Conservation (phyloP, 495 filamentous ascomycete genomes). For the Penicillium lividum region DNA sequence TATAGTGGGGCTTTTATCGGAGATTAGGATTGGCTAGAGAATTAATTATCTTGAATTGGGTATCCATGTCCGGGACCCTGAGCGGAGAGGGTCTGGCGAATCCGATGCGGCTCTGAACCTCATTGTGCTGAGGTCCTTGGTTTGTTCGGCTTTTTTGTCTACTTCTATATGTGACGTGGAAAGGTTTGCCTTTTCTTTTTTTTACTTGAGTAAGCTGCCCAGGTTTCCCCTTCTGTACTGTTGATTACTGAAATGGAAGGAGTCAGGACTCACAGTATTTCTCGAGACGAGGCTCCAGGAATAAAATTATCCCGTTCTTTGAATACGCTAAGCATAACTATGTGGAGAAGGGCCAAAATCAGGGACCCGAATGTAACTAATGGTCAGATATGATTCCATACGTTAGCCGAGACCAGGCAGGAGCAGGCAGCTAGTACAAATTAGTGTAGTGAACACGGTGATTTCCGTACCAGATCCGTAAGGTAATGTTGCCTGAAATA, state of each 20-base stretch:
- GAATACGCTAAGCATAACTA: background rate
- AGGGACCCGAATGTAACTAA: background rate
- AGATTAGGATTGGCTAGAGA: background rate
- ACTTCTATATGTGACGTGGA: background rate
- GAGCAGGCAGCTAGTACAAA: background rate
- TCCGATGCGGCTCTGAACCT: conserved; percentile 2
- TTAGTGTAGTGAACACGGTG: background rate
- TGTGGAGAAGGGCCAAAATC: background rate
- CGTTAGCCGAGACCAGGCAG: background rate
- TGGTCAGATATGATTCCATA: background rate
- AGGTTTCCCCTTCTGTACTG: no score
- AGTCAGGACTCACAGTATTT: no score
- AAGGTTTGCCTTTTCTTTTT: background rate
- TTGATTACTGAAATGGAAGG: no score
- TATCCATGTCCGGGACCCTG: conserved; percentile 3
- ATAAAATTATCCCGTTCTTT: background rate
- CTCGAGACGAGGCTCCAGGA: background rate
- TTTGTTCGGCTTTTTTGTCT: background rate
- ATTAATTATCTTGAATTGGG: background rate
- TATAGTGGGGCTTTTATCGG: background rate
- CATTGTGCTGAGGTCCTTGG: background rate
- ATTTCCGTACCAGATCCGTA: conserved; percentile 4
- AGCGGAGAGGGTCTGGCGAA: conserved; percentile 1
- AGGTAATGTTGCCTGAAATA: background rate
- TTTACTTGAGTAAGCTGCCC: no score